Evolutionary conservation across 2,329 filamentous ascomycete genomes (phyloP), one percentile per base, ranked within the genome.

Genomic region (Arthrocladium fulminans): DNA sequence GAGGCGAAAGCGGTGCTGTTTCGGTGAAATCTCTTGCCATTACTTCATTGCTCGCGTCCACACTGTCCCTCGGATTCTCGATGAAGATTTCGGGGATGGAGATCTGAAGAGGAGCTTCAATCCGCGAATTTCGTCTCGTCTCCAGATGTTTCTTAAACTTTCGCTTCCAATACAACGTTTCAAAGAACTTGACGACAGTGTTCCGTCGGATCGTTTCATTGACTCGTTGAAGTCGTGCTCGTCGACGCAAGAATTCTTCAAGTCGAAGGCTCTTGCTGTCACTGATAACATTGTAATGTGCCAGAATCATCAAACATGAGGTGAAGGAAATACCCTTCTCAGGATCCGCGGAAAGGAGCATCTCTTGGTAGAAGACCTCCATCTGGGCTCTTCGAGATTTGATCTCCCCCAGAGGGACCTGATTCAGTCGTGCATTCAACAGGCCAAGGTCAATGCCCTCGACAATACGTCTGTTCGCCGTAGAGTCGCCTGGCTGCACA

Each of bases 231-330:
- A 98, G 74, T 46, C 90, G 81, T 25, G 89, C 88, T 53, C 90
- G 83, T 30, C 94, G 87, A 50, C 90, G 84, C 49, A 98, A 69
- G 65, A 95, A 98, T 63, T 98, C 92, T 61, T 98, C 92, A 2
- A 98, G 77, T 53, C 87, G 83, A 61, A 98, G 71, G 66, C 88
- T 95, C 74, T 96, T 96, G 71, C 84, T 96, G 67, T 98, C 92
- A 57, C 84, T 95, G 64, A 98, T 98, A 61, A 98, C 88, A 61
- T 97, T 98, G 74, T 98, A 94, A 67, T 98, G 92, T 27, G 94
- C 90, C 49, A 98, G 74, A 52, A 94, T 94, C 84, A 98, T 92
- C 45, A 98, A 74, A 19, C 96, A 84, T 5, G 84, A 83, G 2
- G 88, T 92, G 65, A 98, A 98, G 0, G 86, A 84, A 51, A 98